Evolutionary conservation across 2,329 filamentous ascomycete species (phyloP), one percentile per base, ranked within the genome.

Genomic region (Aspergillus tamarii): DNA sequence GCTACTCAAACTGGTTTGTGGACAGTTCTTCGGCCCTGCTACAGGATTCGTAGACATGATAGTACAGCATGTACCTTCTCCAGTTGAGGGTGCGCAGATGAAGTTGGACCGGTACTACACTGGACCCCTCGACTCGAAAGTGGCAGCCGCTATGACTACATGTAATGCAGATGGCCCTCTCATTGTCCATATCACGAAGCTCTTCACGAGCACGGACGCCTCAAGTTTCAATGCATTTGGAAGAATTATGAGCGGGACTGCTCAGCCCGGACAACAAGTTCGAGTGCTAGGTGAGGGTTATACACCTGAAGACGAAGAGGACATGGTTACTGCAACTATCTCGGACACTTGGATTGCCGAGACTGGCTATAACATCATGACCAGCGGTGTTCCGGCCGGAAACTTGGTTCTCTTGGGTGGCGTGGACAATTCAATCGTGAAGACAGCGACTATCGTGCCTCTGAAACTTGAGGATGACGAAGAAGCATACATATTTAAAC

Each of bases 341-440:
- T 87, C 88, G 2, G 89, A 93, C 68, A 94, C 95, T 14, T 96
- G 92, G 83, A 94, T 99, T 69, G 91, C 91, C 9, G 93, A 98
- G 78, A 94, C 94, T 28, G 85, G 94, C 74, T 99, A 99, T 81
- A 97, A 94, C 69, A 91, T 99, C 54, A 89, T 93, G 2, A 94
- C 92, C 0, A 93, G 93, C 70, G 95, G 95, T 57, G 89, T 99
- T 30, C 95, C 95, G 7, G 95, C 95, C 1, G 95, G 95, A 50
- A 97, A 96, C 75, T 91, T 93, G 84, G 94, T 96, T 16, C 82
- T 99, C n/a, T 84, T 99, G 19, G 89, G 91, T 61, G 95, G 94
- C 16, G 89, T 99, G 32, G 94, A 98, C 82, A 98, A 98, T 78
- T 97, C 94, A 5, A 98, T 99, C 71, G 93, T 98, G 80, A 99